phyloP scores from a whole-genome alignment of 176 grass and related monocot genomes.

The Triticum aestivum region IWGSC_CS_RefSeq_v2.1 NC_057801.1:570485712-570486211 shows the following conservation, averaged over 20 bases:
- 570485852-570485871: background rate
- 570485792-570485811: background rate
- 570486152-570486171: no score
- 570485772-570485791: background rate
- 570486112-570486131: no score
- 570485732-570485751: background rate
- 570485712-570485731: background rate
- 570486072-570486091: no score
- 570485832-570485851: background rate
- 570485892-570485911: background rate
- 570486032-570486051: no score
- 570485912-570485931: no score
- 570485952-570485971: background rate
- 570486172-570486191: no score
- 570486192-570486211: no score
- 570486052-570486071: no score
- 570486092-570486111: no score
- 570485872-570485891: background rate
- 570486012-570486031: no score
- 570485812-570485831: background rate
- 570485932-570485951: background rate
- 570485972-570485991: background rate
- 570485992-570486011: background rate
- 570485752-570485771: background rate
- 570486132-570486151: no score